These are phyloP conservation scores for Baeospora myosura DNA, from an alignment of 1,284 basidiomycete species.

Conservation along the genomic window DNA sequence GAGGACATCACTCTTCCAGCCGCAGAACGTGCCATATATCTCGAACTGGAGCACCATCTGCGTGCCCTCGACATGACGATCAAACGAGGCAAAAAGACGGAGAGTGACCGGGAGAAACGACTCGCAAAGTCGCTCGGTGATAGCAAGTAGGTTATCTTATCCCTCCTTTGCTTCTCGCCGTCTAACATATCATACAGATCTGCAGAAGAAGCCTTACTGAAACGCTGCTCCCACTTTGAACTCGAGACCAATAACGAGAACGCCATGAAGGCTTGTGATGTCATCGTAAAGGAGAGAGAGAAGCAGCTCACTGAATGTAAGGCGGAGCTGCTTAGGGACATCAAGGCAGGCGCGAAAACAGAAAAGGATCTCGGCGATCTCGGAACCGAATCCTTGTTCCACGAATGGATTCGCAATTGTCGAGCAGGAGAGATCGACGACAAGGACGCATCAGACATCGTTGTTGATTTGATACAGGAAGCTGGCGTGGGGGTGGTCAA, in stretches of 20 bases:
- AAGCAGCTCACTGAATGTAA: constrained; percentile 78
- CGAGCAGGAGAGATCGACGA: constrained; percentile 69
- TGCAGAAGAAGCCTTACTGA: constrained; percentile 86
- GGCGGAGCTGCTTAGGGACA: constrained; percentile 59
- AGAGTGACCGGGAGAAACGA: constrained; percentile 86
- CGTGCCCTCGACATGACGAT: constrained; percentile 85
- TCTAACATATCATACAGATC: constrained; percentile 37
- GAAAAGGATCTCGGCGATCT: constrained; percentile 61
- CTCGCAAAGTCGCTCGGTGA: constrained; percentile 83
- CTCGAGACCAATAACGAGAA: constrained; percentile 72
- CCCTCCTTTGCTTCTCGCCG: constrained; percentile 11
- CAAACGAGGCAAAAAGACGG: constrained; percentile 78
- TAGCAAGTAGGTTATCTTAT: constrained; percentile 64
- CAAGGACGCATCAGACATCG: constrained; percentile 60
- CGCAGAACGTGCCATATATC: constrained; percentile 90
- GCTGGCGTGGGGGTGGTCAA: constrained; percentile 46
- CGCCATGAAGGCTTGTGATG: constrained; percentile 85
- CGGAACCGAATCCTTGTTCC: constrained; percentile 71
- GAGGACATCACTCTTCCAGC: constrained; percentile 76
- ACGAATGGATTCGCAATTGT: constrained; percentile 63
- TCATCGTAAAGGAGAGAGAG: constrained; percentile 79
- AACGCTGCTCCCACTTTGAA: constrained; percentile 91
- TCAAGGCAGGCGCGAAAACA: constrained; percentile 59
- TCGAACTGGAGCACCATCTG: constrained; percentile 92
- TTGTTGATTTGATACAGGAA: constrained; percentile 53